Percentiles rank a stretch among this genome's conserved stretches.
Evolutionary conservation across 2,329 filamentous ascomycete species (phyloP).

Genomic region (Monilinia fructicola): DNA sequence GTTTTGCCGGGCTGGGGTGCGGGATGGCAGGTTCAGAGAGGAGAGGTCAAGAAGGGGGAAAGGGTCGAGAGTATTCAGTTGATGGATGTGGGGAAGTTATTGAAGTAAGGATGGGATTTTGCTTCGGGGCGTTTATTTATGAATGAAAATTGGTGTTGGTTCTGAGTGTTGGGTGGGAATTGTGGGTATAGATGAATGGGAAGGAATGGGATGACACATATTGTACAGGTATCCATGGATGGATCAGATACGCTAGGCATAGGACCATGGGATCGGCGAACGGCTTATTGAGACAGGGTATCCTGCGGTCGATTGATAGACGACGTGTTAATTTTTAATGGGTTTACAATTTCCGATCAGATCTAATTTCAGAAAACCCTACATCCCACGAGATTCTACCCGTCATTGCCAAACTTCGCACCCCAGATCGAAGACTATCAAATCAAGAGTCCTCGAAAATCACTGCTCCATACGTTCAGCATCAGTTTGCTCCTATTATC

Average conservation of each 20-base stretch:
- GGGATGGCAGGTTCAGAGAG: constrained; percentile 35
- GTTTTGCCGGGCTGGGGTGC: constrained; percentile 34
- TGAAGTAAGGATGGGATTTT: constrained; percentile 28
- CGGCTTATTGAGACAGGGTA: too few species aligned
- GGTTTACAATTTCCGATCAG: neutral
- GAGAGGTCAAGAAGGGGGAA: constrained; percentile 19
- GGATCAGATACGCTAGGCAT: neutral
- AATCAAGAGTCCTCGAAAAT: too few species aligned
- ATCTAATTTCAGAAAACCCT: too few species aligned
- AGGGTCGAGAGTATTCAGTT: constrained; percentile 36
- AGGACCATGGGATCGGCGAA: neutral
- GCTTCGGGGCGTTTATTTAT: too few species aligned
- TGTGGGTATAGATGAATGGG: neutral
- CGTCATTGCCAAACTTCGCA: too few species aligned
- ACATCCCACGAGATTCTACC: too few species aligned
- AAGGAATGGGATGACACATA: neutral
- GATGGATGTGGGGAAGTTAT: constrained; percentile 36
- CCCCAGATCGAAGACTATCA: too few species aligned
- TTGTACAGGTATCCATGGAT: too few species aligned
- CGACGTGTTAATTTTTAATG: neutral
- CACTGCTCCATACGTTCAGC: too few species aligned
- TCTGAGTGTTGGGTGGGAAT: neutral
- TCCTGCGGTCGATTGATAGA: too few species aligned
- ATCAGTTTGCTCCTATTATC: too few species aligned
- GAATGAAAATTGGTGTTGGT: neutral